Conservation (phyloP, 1,139 yeast species). For the Lodderomyces jiufengensis region DNA sequence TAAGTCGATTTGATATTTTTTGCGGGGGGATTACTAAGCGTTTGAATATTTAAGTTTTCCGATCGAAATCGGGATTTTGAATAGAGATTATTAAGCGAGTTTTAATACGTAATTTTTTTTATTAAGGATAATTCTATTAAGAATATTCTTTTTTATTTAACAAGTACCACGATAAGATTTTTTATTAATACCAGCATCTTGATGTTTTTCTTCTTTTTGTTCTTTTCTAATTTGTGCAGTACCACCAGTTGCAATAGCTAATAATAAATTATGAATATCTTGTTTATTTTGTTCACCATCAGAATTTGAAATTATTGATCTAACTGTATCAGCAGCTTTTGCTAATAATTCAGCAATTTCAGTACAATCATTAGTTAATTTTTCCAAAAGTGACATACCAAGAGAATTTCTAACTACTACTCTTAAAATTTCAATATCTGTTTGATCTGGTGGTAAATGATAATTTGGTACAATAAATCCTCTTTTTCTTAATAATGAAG, state of each 20-base stretch:
- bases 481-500: constrained; percentile 69
- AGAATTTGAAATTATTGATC: constrained; percentile 18
- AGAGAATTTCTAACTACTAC: constrained; percentile 79
- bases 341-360: constrained; percentile 54
- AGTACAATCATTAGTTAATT: constrained; percentile 64
- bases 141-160: constrained; percentile 17
- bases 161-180: constrained; percentile 55
- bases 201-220: constrained; percentile 21
- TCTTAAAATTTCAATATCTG: constrained; percentile 65
- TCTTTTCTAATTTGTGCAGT: constrained; percentile 25
- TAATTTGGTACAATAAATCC: constrained; percentile 92
- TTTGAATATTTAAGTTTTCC: no score
- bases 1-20: no score
- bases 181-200: constrained; percentile 31
- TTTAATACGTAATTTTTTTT: no score
- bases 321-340: constrained; percentile 28
- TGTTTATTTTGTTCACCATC: constrained; percentile 19
- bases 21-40: no score
- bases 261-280: constrained; percentile 31
- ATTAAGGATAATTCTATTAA: constrained; percentile 2
- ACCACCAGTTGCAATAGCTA: constrained; percentile 40
- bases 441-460: constrained; percentile 64
- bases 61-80: no score
- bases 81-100: no score
- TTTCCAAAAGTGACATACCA: constrained; percentile 68